These are phyloP conservation scores for Ophiostoma angusticollis DNA, from an alignment of 2,329 filamentous ascomycete genomes.

Conservation along the genomic window DNA sequence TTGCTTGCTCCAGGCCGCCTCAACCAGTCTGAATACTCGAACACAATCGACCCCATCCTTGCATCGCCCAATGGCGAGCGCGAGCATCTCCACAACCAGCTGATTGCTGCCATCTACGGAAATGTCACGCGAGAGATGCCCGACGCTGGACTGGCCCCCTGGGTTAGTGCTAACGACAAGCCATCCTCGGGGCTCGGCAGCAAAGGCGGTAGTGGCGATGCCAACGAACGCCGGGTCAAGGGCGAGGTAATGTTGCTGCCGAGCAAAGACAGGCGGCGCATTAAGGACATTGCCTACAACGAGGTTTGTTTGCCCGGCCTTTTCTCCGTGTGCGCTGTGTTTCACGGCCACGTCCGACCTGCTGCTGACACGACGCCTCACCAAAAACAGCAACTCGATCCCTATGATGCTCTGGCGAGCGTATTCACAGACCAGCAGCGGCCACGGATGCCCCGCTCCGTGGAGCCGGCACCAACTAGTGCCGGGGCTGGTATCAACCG, in stretches of 20 bases:
- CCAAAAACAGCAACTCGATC: constrained; percentile 32
- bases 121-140: constrained; percentile 60
- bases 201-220: constrained; percentile 53
- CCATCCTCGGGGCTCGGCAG: constrained; percentile 41
- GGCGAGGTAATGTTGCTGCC: constrained; percentile 59
- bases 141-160: constrained; percentile 53
- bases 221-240: constrained; percentile 52
- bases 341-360: background rate
- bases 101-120: constrained; percentile 52
- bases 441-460: constrained; percentile 30
- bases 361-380: constrained; percentile 14
- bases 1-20: constrained; percentile 40
- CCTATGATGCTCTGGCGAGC: constrained; percentile 38
- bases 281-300: constrained; percentile 51
- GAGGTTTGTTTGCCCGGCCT: constrained; percentile 35
- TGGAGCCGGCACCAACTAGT: constrained; percentile 48
- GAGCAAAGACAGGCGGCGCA: constrained; percentile 50
- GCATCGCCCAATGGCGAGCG: constrained; percentile 43
- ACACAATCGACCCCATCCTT: constrained; percentile 47
- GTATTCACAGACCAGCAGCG: constrained; percentile 40
- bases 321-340: background rate
- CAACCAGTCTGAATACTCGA: constrained; percentile 48
- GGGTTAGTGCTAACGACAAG: constrained; percentile 61
- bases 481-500: constrained; percentile 59
- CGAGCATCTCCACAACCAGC: constrained; percentile 54